Percentiles rank a stretch among this genome's conserved stretches.
Evolutionary conservation across 2,329 filamentous ascomycete species (phyloP).

Genomic region (Aspergillus jensenii): DNA sequence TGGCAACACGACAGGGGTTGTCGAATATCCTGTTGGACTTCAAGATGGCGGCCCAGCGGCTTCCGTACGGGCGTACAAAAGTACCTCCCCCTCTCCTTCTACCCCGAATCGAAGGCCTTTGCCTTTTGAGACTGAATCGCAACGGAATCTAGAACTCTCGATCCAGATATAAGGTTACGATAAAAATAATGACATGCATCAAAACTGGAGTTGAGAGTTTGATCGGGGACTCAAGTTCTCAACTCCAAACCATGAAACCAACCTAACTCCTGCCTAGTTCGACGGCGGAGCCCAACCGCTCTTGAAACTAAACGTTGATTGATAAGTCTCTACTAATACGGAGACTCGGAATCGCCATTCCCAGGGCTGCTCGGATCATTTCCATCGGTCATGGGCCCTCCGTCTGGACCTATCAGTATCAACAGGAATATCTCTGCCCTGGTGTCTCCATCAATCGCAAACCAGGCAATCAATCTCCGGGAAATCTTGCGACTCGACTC

Average conservation of each 20-base stretch:
- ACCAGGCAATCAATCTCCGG: slow-evolving; percentile 4
- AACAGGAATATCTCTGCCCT: neutral
- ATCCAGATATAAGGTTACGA: slow-evolving; percentile 1
- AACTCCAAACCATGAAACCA: neutral
- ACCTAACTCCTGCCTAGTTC: neutral
- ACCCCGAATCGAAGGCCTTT: neutral
- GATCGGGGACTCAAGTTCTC: neutral
- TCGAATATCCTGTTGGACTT: neutral
- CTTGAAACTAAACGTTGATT: neutral
- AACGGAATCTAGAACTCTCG: neutral
- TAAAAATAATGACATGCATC: slow-evolving; percentile 2
- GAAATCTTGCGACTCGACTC: neutral
- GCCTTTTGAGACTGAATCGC: neutral
- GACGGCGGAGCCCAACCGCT: neutral
- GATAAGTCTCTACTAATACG: neutral
- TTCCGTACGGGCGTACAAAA: neutral
- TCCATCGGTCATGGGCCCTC: neutral
- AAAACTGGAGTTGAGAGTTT: slow-evolving; percentile 5
- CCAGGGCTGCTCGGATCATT: neutral
- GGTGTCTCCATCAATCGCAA: neutral
- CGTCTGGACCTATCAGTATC: neutral
- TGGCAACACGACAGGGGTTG: neutral
- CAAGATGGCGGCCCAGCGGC: neutral
- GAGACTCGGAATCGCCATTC: neutral
- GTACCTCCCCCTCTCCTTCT: neutral